These are phyloP conservation scores for Botrytis sinoallii DNA, from an alignment of 2,329 filamentous ascomycete genomes.

Conservation along the genomic window DNA sequence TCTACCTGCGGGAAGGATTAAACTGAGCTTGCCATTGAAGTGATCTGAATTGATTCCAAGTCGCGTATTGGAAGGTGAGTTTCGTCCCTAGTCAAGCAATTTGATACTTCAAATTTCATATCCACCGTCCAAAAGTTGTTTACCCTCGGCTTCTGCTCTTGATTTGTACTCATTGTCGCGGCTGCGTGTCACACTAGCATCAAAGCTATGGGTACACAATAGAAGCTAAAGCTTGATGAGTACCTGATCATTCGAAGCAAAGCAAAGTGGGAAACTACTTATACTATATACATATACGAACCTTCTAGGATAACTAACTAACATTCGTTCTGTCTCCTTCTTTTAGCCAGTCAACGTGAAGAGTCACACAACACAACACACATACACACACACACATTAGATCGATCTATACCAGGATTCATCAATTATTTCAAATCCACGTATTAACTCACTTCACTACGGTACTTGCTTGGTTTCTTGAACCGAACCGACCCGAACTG, in stretches of 20 bases:
- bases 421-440: background rate
- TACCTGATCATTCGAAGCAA: background rate
- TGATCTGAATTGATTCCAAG: slow-evolving; percentile 20
- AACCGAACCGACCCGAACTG: background rate
- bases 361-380: background rate
- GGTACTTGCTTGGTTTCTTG: background rate
- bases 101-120: background rate
- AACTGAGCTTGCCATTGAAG: slow-evolving; percentile 18
- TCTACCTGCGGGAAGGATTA: slow-evolving; percentile 36
- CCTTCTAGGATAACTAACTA: background rate
- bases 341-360: slow-evolving; percentile 1
- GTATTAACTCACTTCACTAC: background rate
- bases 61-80: slow-evolving; percentile 34
- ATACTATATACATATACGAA: slow-evolving; percentile 7
- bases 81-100: background rate
- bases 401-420: background rate
- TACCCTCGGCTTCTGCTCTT: background rate
- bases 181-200: background rate
- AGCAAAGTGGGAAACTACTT: background rate
- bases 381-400: background rate
- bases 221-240: background rate
- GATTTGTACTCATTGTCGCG: background rate
- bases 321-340: background rate
- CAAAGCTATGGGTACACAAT: background rate
- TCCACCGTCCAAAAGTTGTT: background rate